Evolutionary conservation across 202 grass and related monocot species (phyloP).

Genomic region (Hordeum pubiflorum): DNA sequence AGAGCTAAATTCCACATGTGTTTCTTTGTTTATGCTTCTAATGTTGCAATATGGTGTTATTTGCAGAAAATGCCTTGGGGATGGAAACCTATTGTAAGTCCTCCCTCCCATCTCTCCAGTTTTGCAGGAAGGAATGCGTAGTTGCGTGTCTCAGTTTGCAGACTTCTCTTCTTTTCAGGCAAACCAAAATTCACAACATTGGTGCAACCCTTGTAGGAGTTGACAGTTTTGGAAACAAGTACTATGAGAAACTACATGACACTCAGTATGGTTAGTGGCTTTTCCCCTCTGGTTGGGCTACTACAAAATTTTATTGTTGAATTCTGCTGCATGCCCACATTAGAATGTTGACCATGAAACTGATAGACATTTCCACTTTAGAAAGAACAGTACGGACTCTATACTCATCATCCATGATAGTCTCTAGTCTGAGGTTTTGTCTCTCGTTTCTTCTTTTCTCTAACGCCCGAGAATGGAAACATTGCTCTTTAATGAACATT

Average conservation of each 20-base stretch:
- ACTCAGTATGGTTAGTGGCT: constrained; percentile 63
- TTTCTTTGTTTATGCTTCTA: constrained; percentile 13
- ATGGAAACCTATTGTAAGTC: constrained; percentile 90
- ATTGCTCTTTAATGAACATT: constrained; percentile 2
- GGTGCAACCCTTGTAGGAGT: constrained; percentile 80
- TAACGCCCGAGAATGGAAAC: neutral
- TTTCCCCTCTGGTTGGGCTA: neutral
- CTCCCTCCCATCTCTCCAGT: neutral
- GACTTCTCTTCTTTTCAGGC: constrained; percentile 43
- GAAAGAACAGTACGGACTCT: neutral
- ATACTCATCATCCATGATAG: neutral
- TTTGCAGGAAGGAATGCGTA: neutral
- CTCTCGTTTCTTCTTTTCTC: constrained; percentile 13
- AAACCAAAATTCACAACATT: constrained; percentile 95
- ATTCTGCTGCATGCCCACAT: neutral
- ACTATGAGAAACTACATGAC: constrained; percentile 74
- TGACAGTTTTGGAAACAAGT: constrained; percentile 92
- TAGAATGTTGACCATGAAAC: neutral
- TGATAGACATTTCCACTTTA: neutral
- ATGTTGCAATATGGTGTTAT: constrained; percentile 22
- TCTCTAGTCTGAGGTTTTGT: neutral
- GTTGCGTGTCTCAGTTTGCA: neutral
- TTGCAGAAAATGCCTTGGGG: constrained; percentile 59
- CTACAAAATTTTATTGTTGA: neutral
- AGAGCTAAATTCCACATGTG: neutral